Percentiles rank a stretch among this genome's conserved stretches.
Conservation (phyloP, 331 rosid genomes). For the Quercus lobata region DNA sequence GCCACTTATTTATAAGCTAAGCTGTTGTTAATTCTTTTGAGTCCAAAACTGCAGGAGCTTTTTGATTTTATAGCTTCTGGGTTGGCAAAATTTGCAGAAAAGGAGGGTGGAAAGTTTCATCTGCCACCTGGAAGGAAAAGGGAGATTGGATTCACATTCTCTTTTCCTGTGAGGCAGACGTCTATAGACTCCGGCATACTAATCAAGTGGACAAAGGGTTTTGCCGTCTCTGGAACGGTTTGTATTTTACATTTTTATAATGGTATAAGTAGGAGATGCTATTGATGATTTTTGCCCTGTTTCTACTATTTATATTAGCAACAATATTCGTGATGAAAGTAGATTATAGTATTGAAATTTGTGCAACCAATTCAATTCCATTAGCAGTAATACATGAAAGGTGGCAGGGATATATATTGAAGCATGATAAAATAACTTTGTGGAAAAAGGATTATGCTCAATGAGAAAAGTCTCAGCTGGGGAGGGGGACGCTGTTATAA, state of each 20-base stretch:
- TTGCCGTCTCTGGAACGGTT: constrained; percentile 86
- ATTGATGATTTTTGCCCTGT: not conserved
- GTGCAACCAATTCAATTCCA: not conserved
- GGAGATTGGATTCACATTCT: constrained; percentile 92
- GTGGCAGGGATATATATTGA: not conserved
- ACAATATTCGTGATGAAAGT: not conserved
- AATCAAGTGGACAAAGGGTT: constrained; percentile 93
- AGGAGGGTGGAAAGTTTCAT: constrained; percentile 55
- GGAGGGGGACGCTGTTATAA: not conserved
- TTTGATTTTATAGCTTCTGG: constrained; percentile 87
- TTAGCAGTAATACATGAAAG: not conserved
- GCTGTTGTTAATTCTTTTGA: not conserved
- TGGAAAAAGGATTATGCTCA: not conserved
- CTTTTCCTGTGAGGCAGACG: constrained; percentile 87
- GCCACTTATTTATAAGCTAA: not conserved
- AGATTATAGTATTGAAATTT: not conserved
- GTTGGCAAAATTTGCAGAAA: constrained; percentile 58
- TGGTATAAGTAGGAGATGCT: not conserved
- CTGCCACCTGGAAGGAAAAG: constrained; percentile 49
- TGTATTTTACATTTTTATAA: constrained; percentile 10
- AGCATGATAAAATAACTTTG: not conserved
- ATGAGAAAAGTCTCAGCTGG: not conserved
- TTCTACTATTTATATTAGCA: not conserved
- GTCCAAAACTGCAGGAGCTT: constrained; percentile 51
- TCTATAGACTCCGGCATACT: constrained; percentile 85